phyloP scores from a whole-genome alignment of 306 rosid species.

The Cicer bijugum region DNA sequence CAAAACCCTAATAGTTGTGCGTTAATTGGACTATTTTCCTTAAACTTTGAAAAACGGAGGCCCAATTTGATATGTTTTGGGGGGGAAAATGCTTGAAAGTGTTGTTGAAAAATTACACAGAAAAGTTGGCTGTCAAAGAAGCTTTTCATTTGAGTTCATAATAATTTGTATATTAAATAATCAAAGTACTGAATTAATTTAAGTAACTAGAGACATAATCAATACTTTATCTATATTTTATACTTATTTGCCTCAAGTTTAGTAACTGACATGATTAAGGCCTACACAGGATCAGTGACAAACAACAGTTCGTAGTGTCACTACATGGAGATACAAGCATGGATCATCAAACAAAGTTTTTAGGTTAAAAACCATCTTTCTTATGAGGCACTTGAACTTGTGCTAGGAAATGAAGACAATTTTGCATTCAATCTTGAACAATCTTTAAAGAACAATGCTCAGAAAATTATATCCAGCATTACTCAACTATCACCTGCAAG shows the following conservation, averaged over 20 bases:
- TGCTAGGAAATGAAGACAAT: constrained; percentile 23
- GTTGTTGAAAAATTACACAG: too few relatives aligned
- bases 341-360: constrained; percentile 23
- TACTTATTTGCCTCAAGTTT: constrained; percentile 27
- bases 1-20: too few relatives aligned
- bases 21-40: too few relatives aligned
- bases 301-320: constrained; percentile 9
- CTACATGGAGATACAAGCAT: constrained; percentile 31
- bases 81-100: too few relatives aligned
- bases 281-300: constrained; percentile 7
- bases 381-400: constrained; percentile 18
- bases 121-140: not conserved
- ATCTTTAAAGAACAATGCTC: constrained; percentile 22
- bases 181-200: not conserved
- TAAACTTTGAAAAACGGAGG: too few relatives aligned
- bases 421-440: constrained; percentile 14
- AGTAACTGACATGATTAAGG: constrained; percentile 3
- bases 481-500: constrained; percentile 46
- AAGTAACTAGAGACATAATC: not conserved
- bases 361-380: constrained; percentile 6
- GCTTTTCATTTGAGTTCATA: constrained; percentile 7
- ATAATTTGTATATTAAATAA: too few relatives aligned
- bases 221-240: constrained; percentile 4
- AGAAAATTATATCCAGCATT: constrained; percentile 2
- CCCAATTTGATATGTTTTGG: too few relatives aligned